Evolutionary conservation across 805 yeast genomes (phyloP).

Genomic region (Zygotorulaspora sp.): DNA sequence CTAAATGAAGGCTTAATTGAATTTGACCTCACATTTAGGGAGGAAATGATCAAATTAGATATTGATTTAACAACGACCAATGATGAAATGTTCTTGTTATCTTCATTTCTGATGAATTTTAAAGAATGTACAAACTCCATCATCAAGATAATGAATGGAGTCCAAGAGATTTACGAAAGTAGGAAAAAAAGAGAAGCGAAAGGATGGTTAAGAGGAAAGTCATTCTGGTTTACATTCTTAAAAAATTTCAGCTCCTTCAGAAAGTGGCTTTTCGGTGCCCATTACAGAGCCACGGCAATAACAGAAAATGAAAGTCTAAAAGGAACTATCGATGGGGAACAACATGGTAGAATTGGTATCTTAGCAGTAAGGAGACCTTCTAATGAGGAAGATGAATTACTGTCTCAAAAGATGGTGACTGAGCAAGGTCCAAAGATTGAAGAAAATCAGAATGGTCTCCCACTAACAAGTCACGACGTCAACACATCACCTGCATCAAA

Average conservation of each 20-base stretch:
- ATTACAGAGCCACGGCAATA: constrained; percentile 10
- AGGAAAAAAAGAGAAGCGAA: constrained; percentile 34
- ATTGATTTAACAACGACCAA: constrained; percentile 40
- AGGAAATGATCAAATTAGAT: constrained; percentile 32
- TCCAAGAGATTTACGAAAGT: constrained; percentile 29
- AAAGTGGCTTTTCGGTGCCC: constrained; percentile 36
- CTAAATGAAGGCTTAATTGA: constrained; percentile 34
- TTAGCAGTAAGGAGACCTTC: constrained; percentile 26
- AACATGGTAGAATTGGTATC: constrained; percentile 7
- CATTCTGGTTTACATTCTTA: constrained; percentile 43
- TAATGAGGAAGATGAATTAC: constrained; percentile 27
- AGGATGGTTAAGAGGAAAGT: constrained; percentile 37
- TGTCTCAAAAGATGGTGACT: constrained; percentile 20
- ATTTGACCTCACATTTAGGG: constrained; percentile 36
- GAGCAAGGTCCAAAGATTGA: constrained; percentile 2
- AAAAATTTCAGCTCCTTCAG: constrained; percentile 34
- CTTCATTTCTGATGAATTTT: constrained; percentile 47
- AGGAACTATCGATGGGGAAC: constrained; percentile 25
- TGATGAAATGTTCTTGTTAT: constrained; percentile 47
- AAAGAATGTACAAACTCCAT: constrained; percentile 38
- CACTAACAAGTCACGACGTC: constrained; percentile 8
- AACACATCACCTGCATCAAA: not conserved
- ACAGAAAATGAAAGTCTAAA: constrained; percentile 38
- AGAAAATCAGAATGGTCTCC: constrained; percentile 5
- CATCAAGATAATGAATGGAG: constrained; percentile 32